These are phyloP conservation scores for Geranium incanum DNA, from an alignment of 441 rosid species.

Conservation along the genomic window DNA sequence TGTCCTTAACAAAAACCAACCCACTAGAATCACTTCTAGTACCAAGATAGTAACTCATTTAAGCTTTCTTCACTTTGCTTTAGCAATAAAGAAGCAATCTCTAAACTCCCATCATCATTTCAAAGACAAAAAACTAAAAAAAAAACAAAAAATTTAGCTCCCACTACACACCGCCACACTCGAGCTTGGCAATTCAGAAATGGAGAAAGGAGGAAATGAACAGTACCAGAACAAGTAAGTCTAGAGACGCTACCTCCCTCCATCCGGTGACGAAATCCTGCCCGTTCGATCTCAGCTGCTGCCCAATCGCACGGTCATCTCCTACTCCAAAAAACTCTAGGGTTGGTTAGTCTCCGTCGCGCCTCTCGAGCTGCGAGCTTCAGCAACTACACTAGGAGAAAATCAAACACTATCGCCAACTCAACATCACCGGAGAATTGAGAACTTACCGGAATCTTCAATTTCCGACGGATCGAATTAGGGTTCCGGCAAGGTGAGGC, in stretches of 20 bases:
- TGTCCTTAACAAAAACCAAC: not conserved
- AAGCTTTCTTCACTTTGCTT: not conserved
- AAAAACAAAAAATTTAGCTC: not conserved
- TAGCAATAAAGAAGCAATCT: not conserved
- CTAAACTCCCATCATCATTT: not conserved
- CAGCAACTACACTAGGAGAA: not conserved
- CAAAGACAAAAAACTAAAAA: not conserved
- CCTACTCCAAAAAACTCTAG: conserved; percentile 25
- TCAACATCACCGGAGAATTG: conserved; percentile 1
- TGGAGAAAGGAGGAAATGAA: conserved; percentile 49
- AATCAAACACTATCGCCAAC: conserved; percentile 10
- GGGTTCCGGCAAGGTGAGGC: conserved; percentile 42
- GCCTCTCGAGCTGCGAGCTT: not conserved
- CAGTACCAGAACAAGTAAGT: conserved; percentile 86
- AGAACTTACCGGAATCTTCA: conserved; percentile 31
- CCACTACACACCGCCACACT: not conserved
- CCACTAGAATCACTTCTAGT: not conserved
- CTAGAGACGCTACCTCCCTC: conserved; percentile 99
- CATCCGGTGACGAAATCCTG: conserved; percentile 80
- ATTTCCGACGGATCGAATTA: conserved; percentile 41
- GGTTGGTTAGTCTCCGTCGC: conserved; percentile 12
- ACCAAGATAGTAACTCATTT: too few species aligned
- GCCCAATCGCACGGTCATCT: conserved; percentile 57
- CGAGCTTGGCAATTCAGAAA: not conserved
- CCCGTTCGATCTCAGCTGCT: conserved; percentile 58